phyloP scores from a whole-genome alignment of 371 early-diverging fungal genomes.

The Lichtheimia corymbifera region DNA sequence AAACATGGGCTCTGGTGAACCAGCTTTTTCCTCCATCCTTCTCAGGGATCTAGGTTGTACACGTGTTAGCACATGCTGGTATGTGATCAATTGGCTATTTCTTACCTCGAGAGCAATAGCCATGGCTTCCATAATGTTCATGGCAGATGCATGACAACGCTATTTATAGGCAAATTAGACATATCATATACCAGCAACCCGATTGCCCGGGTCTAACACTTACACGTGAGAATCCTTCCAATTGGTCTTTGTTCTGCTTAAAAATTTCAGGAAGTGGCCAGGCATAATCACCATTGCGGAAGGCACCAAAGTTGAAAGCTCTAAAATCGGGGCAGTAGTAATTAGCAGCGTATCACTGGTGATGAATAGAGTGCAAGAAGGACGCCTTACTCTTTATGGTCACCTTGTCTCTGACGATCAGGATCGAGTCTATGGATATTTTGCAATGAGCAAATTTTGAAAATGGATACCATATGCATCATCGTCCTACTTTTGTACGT shows the following conservation, averaged over 20 bases:
- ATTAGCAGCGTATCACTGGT: not conserved
- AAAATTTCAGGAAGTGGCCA: constrained; percentile 18
- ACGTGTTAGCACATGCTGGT: not conserved
- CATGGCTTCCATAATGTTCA: constrained; percentile 13
- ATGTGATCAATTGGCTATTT: not conserved
- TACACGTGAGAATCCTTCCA: constrained; percentile 16
- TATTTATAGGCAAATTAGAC: not conserved
- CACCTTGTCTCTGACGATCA: constrained; percentile 37
- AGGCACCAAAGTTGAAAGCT: constrained; percentile 37
- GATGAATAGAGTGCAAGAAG: not conserved
- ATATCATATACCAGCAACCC: not conserved
- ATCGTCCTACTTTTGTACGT: constrained; percentile 2
- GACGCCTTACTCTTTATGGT: constrained; percentile 45
- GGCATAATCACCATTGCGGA: constrained; percentile 31
- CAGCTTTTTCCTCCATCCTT: constrained; percentile 44
- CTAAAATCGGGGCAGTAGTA: not conserved
- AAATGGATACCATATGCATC: not conserved
- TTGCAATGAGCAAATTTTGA: not conserved
- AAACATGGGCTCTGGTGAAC: constrained; percentile 47
- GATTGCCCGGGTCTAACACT: too few species aligned
- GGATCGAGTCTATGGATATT: constrained; percentile 30
- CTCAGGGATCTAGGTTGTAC: constrained; percentile 33
- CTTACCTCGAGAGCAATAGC: constrained; percentile 23
- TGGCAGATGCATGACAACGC: constrained; percentile 12
- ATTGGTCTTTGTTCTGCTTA: not conserved